Evolutionary conservation across 2,329 filamentous ascomycete genomes (phyloP), one percentile per base, ranked within the genome.

Genomic region (Arthroderma sp.): DNA sequence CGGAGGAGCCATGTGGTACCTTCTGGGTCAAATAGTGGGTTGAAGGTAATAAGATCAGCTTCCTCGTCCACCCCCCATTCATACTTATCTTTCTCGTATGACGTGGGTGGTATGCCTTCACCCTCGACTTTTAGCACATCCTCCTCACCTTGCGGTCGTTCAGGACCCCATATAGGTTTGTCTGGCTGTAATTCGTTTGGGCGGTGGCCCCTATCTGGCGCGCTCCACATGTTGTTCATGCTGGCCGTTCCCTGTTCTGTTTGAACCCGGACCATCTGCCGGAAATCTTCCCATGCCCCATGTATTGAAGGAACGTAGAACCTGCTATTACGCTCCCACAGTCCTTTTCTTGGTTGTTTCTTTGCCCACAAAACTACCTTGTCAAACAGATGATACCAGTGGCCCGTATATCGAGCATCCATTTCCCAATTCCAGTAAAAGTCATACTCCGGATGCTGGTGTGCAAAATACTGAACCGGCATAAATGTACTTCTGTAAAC

Each of bases 391-490:
- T 85, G 77, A 52, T 83, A 87, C 67, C 84, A 89, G 63, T 94
- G 86, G 32, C 87, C 86, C 0, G 83, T 91, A 61, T 93, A 94
- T 29, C 86, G 80, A 38, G 88, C 78, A 56, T 94, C 87, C 81
- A 94, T 89, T 62, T 94, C 87, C 85, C 87, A 93, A 53, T 94
- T 85, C 87, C 87, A 94, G 63, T 87, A 86, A 65, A 80, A 85
- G 40, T 93, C 85, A 57, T 88, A 94, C 61, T 94, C 87, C 1
- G 85, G 83, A 62, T 94, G 87, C 55, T 78, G 75, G 57, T 88
- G 80, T 4, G 88, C 85, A 60, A 96, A 96, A 62, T 89, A 84
- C 58, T 95, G 88, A 69, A 96, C 80, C 0, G 88, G 86, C 85
- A 96, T 94, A 55, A 87, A 86, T 6, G 91, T 77, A 44, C 85